Evolutionary conservation across 139 green algal genomes (phyloP), one percentile per base, ranked within the genome.

Genomic region (Chlorella sp.): DNA sequence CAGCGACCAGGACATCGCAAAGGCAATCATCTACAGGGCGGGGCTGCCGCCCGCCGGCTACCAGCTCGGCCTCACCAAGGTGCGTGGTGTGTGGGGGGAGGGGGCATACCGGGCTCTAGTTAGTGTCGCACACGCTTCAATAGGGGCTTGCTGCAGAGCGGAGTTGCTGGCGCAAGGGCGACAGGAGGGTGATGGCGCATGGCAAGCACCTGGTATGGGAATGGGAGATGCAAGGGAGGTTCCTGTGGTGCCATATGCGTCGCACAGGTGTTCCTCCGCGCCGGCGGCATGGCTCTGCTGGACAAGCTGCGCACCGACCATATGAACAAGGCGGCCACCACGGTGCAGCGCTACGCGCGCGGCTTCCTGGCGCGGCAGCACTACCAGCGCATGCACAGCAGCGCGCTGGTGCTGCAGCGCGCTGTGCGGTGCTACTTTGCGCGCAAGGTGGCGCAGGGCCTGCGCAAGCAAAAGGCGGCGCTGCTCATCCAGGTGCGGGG

Each of bases 231-330:
- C n/a, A n/a, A n/a, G n/a, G n/a, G n/a, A n/a, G n/a, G n/a, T 55
- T 55, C 42, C 6, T 24, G 42, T 55, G 42, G 42, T 55, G 14
- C 14, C 10, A n/a, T n/a, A n/a, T n/a, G n/a, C 27, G 55, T 63
- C 4, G 20, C 6, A 20, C 27, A 90, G 83, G 67, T 95, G 31
- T 95, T 95, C 75, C 72, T 94, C 78, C 80, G 90, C 31, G 86
- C 84, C 6, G 96, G 95, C 30, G 89, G 96, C 79, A 96, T 99
- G 91, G 94, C 90, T 1, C 72, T 92, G 66, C 85, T 98, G 65
- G 93, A 99, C 81, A 96, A 95, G 86, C 73, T 88, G 70, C 83
- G 92, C 63, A 95, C 84, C 0, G 91, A 98, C 27, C 74, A 90
- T 66, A 78, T 98, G 60, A 92, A 96, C 82, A 67, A 6, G 1